Evolutionary conservation across 768 basidiomycete species (phyloP).

Genomic region (Mycena latifolia): DNA sequence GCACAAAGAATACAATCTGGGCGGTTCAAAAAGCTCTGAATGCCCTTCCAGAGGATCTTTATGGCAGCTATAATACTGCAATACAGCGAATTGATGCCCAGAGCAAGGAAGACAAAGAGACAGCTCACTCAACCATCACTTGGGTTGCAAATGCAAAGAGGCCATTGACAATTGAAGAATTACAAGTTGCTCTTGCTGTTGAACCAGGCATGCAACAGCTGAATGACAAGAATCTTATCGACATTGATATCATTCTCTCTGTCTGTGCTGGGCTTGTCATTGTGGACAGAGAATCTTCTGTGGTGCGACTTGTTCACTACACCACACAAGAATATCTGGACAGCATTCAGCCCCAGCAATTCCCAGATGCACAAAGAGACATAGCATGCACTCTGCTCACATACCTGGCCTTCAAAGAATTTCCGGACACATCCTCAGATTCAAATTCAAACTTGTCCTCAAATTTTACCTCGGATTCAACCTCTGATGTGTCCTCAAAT

Average conservation of each 20-base stretch:
- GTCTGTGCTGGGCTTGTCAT: no score
- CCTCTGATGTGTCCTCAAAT: no score
- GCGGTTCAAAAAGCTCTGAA: not conserved
- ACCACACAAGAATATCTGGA: slow-evolving; percentile 1
- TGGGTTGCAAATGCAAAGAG: not conserved
- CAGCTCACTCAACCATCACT: not conserved
- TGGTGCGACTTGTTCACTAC: not conserved
- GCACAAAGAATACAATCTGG: not conserved
- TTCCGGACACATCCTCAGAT: no score
- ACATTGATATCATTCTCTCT: no score
- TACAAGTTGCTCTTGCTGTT: not conserved
- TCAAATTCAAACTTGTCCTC: no score
- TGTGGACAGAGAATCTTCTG: not conserved
- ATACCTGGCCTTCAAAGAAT: no score
- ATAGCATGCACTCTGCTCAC: not conserved
- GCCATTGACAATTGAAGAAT: not conserved
- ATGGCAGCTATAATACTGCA: not conserved
- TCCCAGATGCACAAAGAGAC: not conserved
- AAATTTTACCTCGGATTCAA: no score
- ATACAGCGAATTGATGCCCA: not conserved
- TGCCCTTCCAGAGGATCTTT: not conserved
- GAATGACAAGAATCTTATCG: not conserved
- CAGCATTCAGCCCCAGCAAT: not conserved
- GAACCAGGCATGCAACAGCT: not conserved
- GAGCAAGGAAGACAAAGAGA: not conserved